Conservation (phyloP, 2,329 filamentous ascomycete genomes). For the Penicillium olsonii region DNA sequence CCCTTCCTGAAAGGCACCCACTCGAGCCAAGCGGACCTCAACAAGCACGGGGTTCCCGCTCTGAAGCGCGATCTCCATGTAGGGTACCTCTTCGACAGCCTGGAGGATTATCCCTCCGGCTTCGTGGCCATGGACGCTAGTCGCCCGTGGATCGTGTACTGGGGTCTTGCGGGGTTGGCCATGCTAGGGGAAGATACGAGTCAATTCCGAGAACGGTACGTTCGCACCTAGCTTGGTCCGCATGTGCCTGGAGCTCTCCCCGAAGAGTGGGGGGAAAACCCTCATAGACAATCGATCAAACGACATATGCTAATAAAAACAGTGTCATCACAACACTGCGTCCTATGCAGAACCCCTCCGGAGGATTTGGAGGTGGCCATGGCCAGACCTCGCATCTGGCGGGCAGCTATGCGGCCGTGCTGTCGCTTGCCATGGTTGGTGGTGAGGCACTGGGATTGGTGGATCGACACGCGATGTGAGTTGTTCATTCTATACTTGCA, state of each 20-base stretch:
- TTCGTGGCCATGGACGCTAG: slow-evolving; percentile 81
- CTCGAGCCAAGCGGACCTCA: slow-evolving; percentile 59
- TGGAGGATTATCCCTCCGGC: slow-evolving; percentile 64
- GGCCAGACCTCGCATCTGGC: slow-evolving; percentile 88
- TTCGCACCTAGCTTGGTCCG: not conserved
- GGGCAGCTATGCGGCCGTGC: slow-evolving; percentile 79
- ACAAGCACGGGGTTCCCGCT: slow-evolving; percentile 71
- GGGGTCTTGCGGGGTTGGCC: slow-evolving; percentile 75
- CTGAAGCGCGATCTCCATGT: slow-evolving; percentile 65
- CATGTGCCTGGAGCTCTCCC: not conserved
- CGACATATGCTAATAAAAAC: slow-evolving; percentile 4
- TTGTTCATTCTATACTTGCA: slow-evolving; percentile 14
- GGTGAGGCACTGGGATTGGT: slow-evolving; percentile 73
- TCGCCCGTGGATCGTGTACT: slow-evolving; percentile 92
- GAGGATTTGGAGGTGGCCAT: slow-evolving; percentile 92
- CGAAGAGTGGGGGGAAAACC: not conserved
- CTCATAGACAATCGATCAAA: too few species aligned
- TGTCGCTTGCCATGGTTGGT: slow-evolving; percentile 77
- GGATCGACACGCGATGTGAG: slow-evolving; percentile 73
- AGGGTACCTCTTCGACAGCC: slow-evolving; percentile 49
- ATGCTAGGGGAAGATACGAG: slow-evolving; percentile 74
- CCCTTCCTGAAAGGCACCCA: slow-evolving; percentile 61
- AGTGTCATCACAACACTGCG: slow-evolving; percentile 72
- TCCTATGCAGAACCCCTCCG: slow-evolving; percentile 77
- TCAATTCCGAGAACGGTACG: slow-evolving; percentile 64